Conservation (phyloP, 2,329 filamentous ascomycete species). For the Penicillium crustosum region DNA sequence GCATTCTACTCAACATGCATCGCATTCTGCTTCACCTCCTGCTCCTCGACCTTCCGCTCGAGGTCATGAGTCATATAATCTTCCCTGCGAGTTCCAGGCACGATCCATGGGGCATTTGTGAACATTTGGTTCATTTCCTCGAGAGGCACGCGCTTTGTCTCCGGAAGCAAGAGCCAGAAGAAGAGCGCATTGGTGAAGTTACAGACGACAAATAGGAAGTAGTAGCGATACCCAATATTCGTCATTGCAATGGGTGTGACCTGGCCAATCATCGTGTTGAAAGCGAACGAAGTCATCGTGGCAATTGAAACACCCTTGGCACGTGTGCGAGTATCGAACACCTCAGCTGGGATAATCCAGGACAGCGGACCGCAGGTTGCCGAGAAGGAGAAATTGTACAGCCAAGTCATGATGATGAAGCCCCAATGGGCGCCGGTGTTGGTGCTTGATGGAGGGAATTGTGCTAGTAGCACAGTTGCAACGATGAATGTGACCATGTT, state of each 20-base stretch:
- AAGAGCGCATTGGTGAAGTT: constrained; percentile 68
- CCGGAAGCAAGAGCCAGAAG: constrained; percentile 67
- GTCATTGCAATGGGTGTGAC: constrained; percentile 63
- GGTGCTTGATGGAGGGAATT: constrained; percentile 60
- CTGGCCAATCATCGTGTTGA: constrained; percentile 74
- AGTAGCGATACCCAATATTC: constrained; percentile 56
- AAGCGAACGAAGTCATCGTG: constrained; percentile 71
- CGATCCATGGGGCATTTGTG: constrained; percentile 63
- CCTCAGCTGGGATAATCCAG: constrained; percentile 63
- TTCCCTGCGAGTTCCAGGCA: constrained; percentile 57
- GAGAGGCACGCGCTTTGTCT: constrained; percentile 62
- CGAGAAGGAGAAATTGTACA: constrained; percentile 77
- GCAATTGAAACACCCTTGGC: constrained; percentile 73
- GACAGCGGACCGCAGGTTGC: constrained; percentile 68
- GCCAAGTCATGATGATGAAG: constrained; percentile 75
- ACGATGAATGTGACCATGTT: constrained; percentile 74
- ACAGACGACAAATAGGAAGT: constrained; percentile 64
- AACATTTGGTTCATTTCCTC: constrained; percentile 70
- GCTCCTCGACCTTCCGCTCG: constrained; percentile 59
- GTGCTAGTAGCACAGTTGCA: constrained; percentile 56
- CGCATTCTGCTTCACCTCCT: constrained; percentile 51
- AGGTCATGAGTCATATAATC: constrained; percentile 58
- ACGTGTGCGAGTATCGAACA: constrained; percentile 75
- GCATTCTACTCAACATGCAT: constrained; percentile 18
- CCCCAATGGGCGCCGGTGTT: constrained; percentile 43